These are phyloP conservation scores for Phlegmacium glaucopus DNA, from an alignment of 768 basidiomycete genomes.

Conservation along the genomic window DNA sequence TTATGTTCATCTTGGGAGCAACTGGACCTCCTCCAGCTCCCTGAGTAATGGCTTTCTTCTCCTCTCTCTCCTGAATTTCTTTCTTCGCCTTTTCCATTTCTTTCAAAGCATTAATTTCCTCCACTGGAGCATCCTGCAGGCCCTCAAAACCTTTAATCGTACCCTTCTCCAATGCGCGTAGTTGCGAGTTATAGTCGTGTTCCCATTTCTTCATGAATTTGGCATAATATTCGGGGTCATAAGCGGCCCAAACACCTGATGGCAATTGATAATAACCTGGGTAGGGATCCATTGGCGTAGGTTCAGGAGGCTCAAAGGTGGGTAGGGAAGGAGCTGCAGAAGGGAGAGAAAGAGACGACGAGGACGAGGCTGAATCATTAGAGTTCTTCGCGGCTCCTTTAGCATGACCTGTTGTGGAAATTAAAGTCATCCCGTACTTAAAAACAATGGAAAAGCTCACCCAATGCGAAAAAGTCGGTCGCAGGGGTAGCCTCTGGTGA, in stretches of 20 bases:
- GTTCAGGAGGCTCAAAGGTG: constrained; percentile 69
- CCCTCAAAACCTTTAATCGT: constrained; percentile 68
- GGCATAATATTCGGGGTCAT: constrained; percentile 68
- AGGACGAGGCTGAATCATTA: background rate
- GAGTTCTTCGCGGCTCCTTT: no score
- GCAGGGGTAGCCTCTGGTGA: constrained; percentile 27
- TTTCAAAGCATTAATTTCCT: constrained; percentile 62
- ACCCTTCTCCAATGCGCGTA: constrained; percentile 72
- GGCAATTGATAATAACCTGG: constrained; percentile 87
- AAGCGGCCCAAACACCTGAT: constrained; percentile 73
- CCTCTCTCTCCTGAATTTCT: constrained; percentile 74
- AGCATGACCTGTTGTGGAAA: background rate
- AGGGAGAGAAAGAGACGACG: constrained; percentile 30
- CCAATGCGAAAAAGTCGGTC: constrained; percentile 68
- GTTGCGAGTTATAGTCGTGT: constrained; percentile 63
- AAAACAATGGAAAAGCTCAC: constrained; percentile 29
- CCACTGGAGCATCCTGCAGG: constrained; percentile 46
- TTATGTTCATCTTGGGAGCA: constrained; percentile 82
- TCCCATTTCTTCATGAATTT: constrained; percentile 73
- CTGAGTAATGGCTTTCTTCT: constrained; percentile 69
- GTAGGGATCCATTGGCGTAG: constrained; percentile 71
- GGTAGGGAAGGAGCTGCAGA: constrained; percentile 71
- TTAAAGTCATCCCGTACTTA: background rate
- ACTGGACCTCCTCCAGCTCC: constrained; percentile 53
- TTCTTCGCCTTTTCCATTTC: constrained; percentile 78